These are phyloP conservation scores for Chaetomiaceae sp. DNA, from an alignment of 2,329 filamentous ascomycete species.

Conservation along the genomic window DNA sequence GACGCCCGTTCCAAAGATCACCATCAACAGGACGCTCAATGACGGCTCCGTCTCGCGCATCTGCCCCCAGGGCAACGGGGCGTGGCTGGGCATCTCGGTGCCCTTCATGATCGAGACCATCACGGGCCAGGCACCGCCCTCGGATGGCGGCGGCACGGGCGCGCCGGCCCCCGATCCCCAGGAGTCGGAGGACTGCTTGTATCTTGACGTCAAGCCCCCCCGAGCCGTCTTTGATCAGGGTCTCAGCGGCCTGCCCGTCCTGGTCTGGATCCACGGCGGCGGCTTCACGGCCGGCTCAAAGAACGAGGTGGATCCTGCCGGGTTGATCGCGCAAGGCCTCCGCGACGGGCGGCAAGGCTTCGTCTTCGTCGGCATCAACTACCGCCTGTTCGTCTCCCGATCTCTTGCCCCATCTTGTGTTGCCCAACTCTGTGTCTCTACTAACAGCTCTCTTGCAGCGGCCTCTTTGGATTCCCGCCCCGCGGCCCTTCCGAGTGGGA, in stretches of 20 bases:
- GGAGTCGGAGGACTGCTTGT: constrained; percentile 13
- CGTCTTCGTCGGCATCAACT: constrained; percentile 17
- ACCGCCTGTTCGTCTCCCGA: constrained; percentile 8
- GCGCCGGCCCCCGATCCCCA: background rate
- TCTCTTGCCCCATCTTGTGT: background rate
- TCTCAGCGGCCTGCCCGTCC: constrained; percentile 6
- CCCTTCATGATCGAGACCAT: constrained; percentile 6
- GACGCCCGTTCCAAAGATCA: constrained; percentile 5
- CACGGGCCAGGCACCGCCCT: too few relatives aligned
- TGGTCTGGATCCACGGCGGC: constrained; percentile 19
- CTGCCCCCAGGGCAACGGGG: constrained; percentile 2
- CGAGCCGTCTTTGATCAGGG: constrained; percentile 6
- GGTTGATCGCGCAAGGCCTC: constrained; percentile 6
- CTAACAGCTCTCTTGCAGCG: too few relatives aligned
- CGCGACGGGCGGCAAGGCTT: constrained; percentile 3
- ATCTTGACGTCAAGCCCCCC: constrained; percentile 11
- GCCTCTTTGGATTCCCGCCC: constrained; percentile 10
- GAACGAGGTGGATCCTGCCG: constrained; percentile 7
- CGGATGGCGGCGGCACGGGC: background rate
- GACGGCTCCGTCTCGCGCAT: constrained; percentile 7
- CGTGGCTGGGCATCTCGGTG: constrained; percentile 10
- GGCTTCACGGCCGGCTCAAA: constrained; percentile 12
- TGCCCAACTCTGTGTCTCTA: background rate
- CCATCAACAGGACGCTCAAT: constrained; percentile 14
- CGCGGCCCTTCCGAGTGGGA: background rate